Base-by-base conservation (phyloP, 2,329 filamentous ascomycete species). In the Monosporascus sp. region DNA sequence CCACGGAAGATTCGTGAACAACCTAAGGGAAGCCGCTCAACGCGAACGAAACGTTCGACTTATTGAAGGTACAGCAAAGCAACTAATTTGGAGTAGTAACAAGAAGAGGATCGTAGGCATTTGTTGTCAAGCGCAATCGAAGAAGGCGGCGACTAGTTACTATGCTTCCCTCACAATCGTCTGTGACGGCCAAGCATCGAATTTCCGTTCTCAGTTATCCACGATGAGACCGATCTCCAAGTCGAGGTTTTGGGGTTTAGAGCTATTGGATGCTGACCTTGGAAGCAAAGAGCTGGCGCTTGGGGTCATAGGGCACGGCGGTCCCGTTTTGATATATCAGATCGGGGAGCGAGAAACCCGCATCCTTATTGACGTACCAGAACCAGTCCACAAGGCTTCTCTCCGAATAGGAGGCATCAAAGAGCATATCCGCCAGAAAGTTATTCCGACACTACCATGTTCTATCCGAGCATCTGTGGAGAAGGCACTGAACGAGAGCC, bases 291-390 rank as follows among this genome's bases (percentile, higher is more conserved):
- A 22, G 17, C 50, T 34, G 24, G 48, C 50, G n/a, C 38, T 55
- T 22, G 50, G 44, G 16, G 17, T 56, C 19, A 49, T 57, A 34
- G 52, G 56, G 19, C 26, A 46, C 37, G 47, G 47, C 9, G 41
- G 50, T 22, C 56, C 56, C 11, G 19, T 57, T 19, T 19, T 56
- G 14, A 44, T 57, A 22, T 57, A 57, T 37, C 56, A 56, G 34
- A 57, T 57, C 40, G 56, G 53, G 11, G n/a, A 43, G 26, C 48
- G 36, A 22, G 53, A 57, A 17, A 52, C 53, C 24, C 50, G 53
- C 9, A 53, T 53, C 11, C 37, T 57, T 31, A 50, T 57, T 26
- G 53, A 56, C 37, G 44, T 57, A 16, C 56, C 53, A 5, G 49
- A 53, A 26, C 34, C 34, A 17, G 22, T 53, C 14, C 34, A 50